Percentiles rank a stretch among this genome's conserved stretches.
These are phyloP conservation scores for Hyaloperonospora arabidopsidis DNA, from an alignment of 352 stramenopile species.

Conservation along the genomic window DNA sequence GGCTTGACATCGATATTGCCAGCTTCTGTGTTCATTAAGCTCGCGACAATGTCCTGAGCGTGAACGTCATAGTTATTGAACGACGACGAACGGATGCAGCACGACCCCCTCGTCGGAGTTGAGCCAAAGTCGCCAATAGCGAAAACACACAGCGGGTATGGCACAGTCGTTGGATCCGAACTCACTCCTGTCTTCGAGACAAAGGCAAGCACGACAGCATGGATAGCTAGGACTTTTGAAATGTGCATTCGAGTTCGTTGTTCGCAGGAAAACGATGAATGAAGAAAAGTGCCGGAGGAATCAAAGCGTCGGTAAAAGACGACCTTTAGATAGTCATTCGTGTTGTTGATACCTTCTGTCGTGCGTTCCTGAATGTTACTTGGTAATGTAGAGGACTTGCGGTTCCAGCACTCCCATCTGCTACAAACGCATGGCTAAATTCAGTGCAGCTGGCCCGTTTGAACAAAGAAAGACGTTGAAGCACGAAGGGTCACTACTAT, in stretches of 20 bases:
- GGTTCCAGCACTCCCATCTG: too few species aligned
- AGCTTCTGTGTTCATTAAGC: conserved; percentile 18
- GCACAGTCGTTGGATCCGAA: conserved; percentile 29
- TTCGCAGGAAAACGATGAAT: too few species aligned
- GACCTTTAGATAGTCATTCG: too few species aligned
- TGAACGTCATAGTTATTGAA: conserved; percentile 24
- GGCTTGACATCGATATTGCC: neutral
- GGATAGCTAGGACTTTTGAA: conserved; percentile 2
- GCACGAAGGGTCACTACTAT: too few species aligned
- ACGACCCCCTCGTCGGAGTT: conserved; percentile 11
- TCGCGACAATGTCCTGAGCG: conserved; percentile 15
- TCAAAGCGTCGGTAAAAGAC: too few species aligned
- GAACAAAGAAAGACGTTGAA: too few species aligned
- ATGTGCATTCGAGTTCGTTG: neutral
- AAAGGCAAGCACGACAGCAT: conserved; percentile 1
- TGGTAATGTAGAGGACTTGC: too few species aligned
- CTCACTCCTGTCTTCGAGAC: conserved; percentile 4
- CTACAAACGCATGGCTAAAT: too few species aligned
- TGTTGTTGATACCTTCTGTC: too few species aligned
- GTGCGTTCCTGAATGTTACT: too few species aligned
- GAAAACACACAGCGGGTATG: conserved; percentile 17
- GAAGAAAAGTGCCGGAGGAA: too few species aligned
- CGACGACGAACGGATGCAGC: conserved; percentile 6
- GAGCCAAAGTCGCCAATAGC: conserved; percentile 22
- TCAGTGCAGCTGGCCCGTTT: too few species aligned